Percentiles rank a stretch among this genome's conserved stretches.
Evolutionary conservation across 306 rosid genomes (phyloP).

Genomic region (Argentina anserina): DNA sequence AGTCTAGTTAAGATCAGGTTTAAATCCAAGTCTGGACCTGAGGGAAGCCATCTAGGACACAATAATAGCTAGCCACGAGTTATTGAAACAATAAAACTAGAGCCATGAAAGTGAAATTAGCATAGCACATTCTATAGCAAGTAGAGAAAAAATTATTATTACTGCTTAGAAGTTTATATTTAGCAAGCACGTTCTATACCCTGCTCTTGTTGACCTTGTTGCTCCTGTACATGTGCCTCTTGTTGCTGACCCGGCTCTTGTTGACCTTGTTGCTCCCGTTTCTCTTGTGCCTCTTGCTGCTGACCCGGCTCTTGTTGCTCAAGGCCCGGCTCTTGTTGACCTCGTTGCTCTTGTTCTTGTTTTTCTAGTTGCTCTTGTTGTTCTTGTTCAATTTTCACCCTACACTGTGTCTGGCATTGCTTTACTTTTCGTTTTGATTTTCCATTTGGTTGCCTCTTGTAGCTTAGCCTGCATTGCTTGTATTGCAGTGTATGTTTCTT

Average conservation of each 20-base stretch:
- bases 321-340: background rate
- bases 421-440: background rate
- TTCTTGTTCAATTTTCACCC: background rate
- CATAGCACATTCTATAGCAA: background rate
- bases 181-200: background rate
- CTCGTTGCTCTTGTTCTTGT: too few species aligned
- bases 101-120: background rate
- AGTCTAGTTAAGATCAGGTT: too few species aligned
- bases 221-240: background rate
- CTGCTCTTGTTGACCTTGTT: background rate
- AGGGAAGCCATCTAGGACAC: background rate
- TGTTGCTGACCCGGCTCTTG: background rate
- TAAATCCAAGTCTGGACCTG: background rate
- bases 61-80: background rate
- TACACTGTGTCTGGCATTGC: background rate
- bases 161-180: background rate
- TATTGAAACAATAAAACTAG: background rate
- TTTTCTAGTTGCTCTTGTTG: background rate
- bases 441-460: background rate
- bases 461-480: slow-evolving; percentile 6
- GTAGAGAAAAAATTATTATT: background rate
- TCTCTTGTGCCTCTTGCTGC: background rate
- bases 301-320: too few species aligned
- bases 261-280: background rate
- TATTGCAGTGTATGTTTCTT: slow-evolving; percentile 1